Base-by-base conservation (phyloP, 176 grass and related monocot species). In the Oryza nivara region DNA sequence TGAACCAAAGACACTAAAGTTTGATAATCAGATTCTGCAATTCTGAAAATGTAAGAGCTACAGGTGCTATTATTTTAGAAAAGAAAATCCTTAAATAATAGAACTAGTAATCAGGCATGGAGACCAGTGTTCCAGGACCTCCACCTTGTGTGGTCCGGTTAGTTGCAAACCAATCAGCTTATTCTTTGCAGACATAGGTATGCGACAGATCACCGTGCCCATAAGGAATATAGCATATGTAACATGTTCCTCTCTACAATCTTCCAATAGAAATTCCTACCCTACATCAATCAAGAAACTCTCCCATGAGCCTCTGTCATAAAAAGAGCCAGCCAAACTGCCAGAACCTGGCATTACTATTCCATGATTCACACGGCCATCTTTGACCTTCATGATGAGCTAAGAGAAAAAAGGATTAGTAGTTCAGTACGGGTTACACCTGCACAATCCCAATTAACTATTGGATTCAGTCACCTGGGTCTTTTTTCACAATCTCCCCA, bases 281-380 rank as follows among this genome's bases (percentile, higher is more conserved):
- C 35, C 72, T 76, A 49, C 47, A 63, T 40, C 45, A 49, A 87
- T 70, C 65, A 77, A 77, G 79, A 81, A 81, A 75, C 23, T 22
- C 47, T 68, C 64, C 43, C 45, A 44, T n/a, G 1, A 81, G 78
- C 22, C 61, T 8, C 12, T 87, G 65, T 65, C 73, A 82, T 15
- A 76, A 13, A 81, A 81, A 54, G 45, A 41, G 60, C 3, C 44
- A 67, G 43, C 44, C 28, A 83, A 66, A 83, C 47, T 49, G 67
- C 16, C 58, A 23, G n/a, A n/a, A n/a, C 19, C 26, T 88, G 23
- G 1, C 56, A 72, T 19, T 67, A 47, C 64, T 38, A 40, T 65
- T 54, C 38, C 70, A 79, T 68, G 41, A 32, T 81, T 80, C 83
- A 72, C 65, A 85, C 51, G 60, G 8, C 46, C 75, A 83, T 36